phyloP scores from a whole-genome alignment of 2,329 filamentous ascomycete genomes.

The Fusarium avenaceum region DNA sequence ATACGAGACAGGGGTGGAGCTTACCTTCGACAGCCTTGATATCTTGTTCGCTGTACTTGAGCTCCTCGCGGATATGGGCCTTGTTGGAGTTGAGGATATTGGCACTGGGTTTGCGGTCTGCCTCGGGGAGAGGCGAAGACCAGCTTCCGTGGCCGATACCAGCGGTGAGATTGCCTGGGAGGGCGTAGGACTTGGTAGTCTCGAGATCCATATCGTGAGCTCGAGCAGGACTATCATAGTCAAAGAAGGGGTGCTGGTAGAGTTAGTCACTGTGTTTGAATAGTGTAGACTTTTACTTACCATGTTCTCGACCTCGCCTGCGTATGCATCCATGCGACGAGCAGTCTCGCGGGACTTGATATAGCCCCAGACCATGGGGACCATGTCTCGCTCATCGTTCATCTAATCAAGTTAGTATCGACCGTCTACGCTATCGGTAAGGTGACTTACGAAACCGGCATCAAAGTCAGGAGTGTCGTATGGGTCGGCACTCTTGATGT shows the following conservation, averaged over 20 bases:
- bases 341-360: conserved; percentile 87
- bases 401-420: conserved; percentile 57
- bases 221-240: conserved; percentile 76
- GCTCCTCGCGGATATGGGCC: conserved; percentile 70
- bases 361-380: conserved; percentile 86
- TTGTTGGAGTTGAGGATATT: conserved; percentile 73
- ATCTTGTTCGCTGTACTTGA: conserved; percentile 75
- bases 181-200: conserved; percentile 81
- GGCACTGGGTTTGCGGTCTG: conserved; percentile 62
- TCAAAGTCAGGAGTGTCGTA: conserved; percentile 85
- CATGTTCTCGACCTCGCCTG: conserved; percentile 76
- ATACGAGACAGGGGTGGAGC: no score
- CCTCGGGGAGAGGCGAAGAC: conserved; percentile 70
- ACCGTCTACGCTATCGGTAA: fast-evolving
- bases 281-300: conserved; percentile 43
- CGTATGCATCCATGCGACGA: conserved; percentile 81
- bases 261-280: background rate
- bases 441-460: conserved; percentile 70
- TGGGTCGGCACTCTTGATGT: conserved; percentile 78
- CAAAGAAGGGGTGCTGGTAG: conserved; percentile 75
- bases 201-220: conserved; percentile 80
- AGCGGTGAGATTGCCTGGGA: conserved; percentile 77
- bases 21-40: conserved; percentile 72
- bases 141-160: conserved; percentile 81
- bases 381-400: conserved; percentile 89